Base-by-base conservation (phyloP, 345 rosid genomes). In the Ceriops tagal region DNA sequence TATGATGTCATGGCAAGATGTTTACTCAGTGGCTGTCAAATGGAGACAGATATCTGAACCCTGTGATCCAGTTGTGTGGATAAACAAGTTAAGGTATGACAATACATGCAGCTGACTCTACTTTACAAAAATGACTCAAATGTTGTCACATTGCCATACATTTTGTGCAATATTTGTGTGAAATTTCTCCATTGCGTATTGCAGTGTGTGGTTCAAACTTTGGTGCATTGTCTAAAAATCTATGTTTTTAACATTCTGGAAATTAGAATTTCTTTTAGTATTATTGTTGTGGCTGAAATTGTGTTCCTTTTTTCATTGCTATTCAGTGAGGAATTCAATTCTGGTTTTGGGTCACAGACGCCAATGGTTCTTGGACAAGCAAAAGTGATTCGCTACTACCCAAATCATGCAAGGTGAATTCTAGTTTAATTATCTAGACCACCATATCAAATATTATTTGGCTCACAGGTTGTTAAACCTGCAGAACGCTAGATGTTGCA, bases 21-120 rank as follows among this genome's bases (percentile, higher is more conserved):
- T 93, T 70, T 93, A 89, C 71, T 80, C 95, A 0, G 66, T 84
- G 68, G 97, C 97, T 76, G 95, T 91, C 65, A 88, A 80, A 85
- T 93, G 98, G 98, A 89, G 98, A 77, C 98, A 93, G 85, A 89
- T 93, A 74, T 93, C 98, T 77, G 97, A 93, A 82, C 98, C 98
- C 75, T 93, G 97, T 80, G 96, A 93, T 64, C 97, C 97, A 35
- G 97, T 93, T 75, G 97, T 93, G 65, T 93, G 98, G 98, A 86
- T 93, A 71, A 86, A 93, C 86, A 91, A 87, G 78, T 83, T 93
- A 78, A 87, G 96, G 95, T 91, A 82, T 61, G 39, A 22, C 43
- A 61, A 59, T 37, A 76, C 55, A 16, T n/a, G 24, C 57, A 37
- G 55, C 28, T 51, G 32, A 31, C 57, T 66, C 46, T 30, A 27